These are phyloP conservation scores for Parietaria judaica DNA, from an alignment of 306 rosid genomes.

Conservation along the genomic window DNA sequence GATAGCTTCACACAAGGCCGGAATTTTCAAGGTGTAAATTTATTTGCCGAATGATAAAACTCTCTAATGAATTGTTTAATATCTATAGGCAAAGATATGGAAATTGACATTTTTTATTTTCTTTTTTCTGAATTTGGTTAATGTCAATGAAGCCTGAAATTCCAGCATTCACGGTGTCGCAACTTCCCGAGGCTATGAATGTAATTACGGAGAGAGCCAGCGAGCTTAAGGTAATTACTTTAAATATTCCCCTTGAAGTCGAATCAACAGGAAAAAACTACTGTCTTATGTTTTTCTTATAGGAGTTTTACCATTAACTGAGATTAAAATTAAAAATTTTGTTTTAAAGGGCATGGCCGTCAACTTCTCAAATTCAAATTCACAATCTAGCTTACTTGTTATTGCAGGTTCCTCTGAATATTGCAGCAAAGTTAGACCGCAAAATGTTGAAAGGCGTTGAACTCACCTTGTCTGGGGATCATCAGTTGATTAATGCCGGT, in stretches of 20 bases:
- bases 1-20: slow-evolving; percentile 77
- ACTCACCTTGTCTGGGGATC: slow-evolving; percentile 67
- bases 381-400: too few species aligned
- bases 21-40: slow-evolving; percentile 59
- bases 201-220: slow-evolving; percentile 49
- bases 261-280: too few species aligned
- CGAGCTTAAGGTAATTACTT: slow-evolving; percentile 42
- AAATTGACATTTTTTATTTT: slow-evolving; percentile 29
- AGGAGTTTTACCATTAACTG: too few species aligned
- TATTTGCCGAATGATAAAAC: slow-evolving; percentile 1
- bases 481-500: slow-evolving; percentile 61
- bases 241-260: too few species aligned
- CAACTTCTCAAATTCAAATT: too few species aligned
- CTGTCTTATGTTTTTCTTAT: too few species aligned
- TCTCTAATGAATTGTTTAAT: too few species aligned
- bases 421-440: slow-evolving; percentile 39
- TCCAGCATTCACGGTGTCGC: slow-evolving; percentile 72
- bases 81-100: slow-evolving; percentile 18
- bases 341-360: too few species aligned
- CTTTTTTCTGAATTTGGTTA: slow-evolving; percentile 39
- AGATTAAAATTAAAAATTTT: too few species aligned
- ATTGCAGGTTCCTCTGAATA: slow-evolving; percentile 53
- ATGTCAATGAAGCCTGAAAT: slow-evolving; percentile 59
- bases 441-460: slow-evolving; percentile 41
- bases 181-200: slow-evolving; percentile 74